Percentiles rank a stretch among this genome's conserved stretches.
Conservation (phyloP, 208 protist genomes). For the Crithidia mellificae region DNA sequence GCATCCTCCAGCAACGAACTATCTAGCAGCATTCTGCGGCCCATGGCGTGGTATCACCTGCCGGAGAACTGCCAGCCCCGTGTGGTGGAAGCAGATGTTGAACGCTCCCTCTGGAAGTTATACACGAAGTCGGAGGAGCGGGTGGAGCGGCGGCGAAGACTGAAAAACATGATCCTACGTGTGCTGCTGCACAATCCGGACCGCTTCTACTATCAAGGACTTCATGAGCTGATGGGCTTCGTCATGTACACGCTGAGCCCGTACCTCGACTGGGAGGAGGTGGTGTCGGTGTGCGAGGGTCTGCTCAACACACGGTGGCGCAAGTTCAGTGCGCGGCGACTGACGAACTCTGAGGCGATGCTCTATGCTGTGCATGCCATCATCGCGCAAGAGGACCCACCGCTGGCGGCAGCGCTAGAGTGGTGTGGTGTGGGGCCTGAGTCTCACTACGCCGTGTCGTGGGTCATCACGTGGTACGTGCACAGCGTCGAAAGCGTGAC, state of each 20-base stretch:
- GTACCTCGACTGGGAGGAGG: conserved; percentile 35
- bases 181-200: conserved; percentile 58
- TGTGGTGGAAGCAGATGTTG: conserved; percentile 76
- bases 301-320: conserved; percentile 65
- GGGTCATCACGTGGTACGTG: conserved; percentile 89
- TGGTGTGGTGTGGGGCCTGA: conserved; percentile 69
- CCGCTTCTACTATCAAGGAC: conserved; percentile 81
- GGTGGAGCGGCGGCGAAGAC: conserved; percentile 37
- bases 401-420: conserved; percentile 68
- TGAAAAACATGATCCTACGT: conserved; percentile 62
- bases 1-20: conserved; percentile 6
- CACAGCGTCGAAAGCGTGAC: conserved; percentile 52
- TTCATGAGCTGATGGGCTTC: conserved; percentile 87
- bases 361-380: conserved; percentile 78
- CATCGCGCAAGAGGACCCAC: conserved; percentile 54
- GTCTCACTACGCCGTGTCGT: conserved; percentile 86
- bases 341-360: conserved; percentile 71
- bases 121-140: conserved; percentile 61
- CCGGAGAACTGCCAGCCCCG: conserved; percentile 80
- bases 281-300: conserved; percentile 60
- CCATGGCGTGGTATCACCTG: conserved; percentile 31
- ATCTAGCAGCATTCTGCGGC: conserved; percentile 7
- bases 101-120: conserved; percentile 78
- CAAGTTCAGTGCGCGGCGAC: conserved; percentile 51
- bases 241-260: conserved; percentile 72